Base-by-base conservation (phyloP, 1,139 yeast species). In the Kodamaea arcana region DNA sequence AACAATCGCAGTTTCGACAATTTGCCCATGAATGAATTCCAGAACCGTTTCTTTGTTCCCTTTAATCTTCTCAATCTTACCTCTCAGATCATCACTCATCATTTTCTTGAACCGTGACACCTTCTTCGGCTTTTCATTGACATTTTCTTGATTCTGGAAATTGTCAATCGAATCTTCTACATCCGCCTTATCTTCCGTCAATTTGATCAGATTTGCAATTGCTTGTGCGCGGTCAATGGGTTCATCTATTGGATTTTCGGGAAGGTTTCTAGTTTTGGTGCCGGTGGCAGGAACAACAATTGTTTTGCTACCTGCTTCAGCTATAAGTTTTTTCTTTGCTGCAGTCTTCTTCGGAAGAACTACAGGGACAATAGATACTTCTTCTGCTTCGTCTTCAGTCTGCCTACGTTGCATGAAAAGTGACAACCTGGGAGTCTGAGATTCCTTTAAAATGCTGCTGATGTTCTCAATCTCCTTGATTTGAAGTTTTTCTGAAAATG, bases 381-480 rank as follows among this genome's bases (percentile, higher is more conserved):
- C 36, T 11, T 39, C 41, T 15, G 28, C 34, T 18, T 44, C 49
- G 12, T 33, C 39, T 21, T 39, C 42, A 5, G 25, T 24, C 9
- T 22, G 24, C 20, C 47, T 40, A 14, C 41, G 45, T 35, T 58
- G 63, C 36, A 50, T 60, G 43, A 62, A 62, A 32, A 51, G 44
- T 8, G 66, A 52, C 26, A 29, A 23, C 42, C 47, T 36, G 33
- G 54, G 29, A 15, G 46, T 49, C 21, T 47, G 44, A 11, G 68
- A 61, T 4, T 53, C 48, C 44, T 60, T 69, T 21, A 75, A 58
- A 31, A 70, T 72, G 22, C 67, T 70, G 51, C 80, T 77, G 12
- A 78, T 62, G 47, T 72, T 75, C 33, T 77, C 83, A 18, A 80
- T 67, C 45, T 78, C 80, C 37, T 74, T 75, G n/a, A 80, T 67